Evolutionary conservation across 306 rosid species (phyloP).

Genomic region (Lathyrus oleraceus): DNA sequence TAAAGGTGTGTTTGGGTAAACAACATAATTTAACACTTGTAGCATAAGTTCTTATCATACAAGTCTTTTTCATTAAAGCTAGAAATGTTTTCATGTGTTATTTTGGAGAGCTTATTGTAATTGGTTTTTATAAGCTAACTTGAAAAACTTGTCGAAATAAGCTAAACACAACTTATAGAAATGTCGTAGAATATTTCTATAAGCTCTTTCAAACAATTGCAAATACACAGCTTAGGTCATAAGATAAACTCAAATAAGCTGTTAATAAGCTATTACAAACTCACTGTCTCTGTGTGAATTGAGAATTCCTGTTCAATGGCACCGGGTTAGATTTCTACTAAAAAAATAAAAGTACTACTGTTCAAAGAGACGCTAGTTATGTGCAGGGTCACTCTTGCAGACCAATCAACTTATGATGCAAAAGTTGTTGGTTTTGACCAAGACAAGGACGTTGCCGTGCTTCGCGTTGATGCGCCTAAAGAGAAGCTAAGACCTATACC

Average conservation of each 20-base stretch:
- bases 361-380: conserved; percentile 50
- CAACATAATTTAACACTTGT: neutral
- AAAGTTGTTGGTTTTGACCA: conserved; percentile 95
- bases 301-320: neutral
- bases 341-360: conserved; percentile 15
- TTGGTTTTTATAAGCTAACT: neutral
- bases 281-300: neutral
- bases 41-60: neutral
- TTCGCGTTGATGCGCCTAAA: conserved; percentile 83
- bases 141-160: neutral
- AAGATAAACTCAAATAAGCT: neutral
- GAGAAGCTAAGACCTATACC: conserved; percentile 90
- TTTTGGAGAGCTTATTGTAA: neutral
- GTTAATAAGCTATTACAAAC: neutral
- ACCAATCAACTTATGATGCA: conserved; percentile 88
- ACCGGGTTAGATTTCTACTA: neutral
- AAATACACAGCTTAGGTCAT: neutral
- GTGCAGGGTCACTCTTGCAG: conserved; percentile 94
- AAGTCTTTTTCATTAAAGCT: neutral
- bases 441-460: conserved; percentile 97
- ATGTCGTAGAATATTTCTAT: neutral
- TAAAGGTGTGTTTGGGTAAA: neutral
- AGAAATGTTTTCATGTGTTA: neutral
- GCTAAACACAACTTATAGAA: neutral
- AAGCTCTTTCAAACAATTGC: neutral